Evolutionary conservation across 805 yeast species (phyloP).

Genomic region (Suhomyces xylopsoci): DNA sequence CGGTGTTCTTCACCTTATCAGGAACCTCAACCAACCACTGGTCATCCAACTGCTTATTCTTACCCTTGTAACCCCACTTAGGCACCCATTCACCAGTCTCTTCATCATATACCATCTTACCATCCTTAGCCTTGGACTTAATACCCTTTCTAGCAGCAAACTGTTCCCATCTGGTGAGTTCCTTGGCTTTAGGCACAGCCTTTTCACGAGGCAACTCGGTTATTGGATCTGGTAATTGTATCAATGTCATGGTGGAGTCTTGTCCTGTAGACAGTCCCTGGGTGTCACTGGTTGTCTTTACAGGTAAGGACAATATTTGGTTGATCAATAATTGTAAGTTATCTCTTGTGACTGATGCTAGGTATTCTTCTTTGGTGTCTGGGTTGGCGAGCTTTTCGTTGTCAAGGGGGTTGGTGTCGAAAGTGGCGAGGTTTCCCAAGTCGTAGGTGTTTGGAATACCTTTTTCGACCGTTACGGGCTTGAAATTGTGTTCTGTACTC

Average conservation of each 20-base stretch:
- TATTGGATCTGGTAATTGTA: conserved; percentile 79
- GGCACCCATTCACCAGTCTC: conserved; percentile 93
- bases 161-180: conserved; percentile 93
- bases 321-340: conserved; percentile 88
- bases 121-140: conserved; percentile 82
- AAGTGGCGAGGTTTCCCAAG: conserved; percentile 85
- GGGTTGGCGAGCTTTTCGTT: conserved; percentile 53
- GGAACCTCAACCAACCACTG: conserved; percentile 97
- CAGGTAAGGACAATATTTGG: conserved; percentile 86
- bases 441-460: conserved; percentile 87
- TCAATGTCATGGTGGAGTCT: conserved; percentile 74
- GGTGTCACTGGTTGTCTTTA: conserved; percentile 80
- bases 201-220: conserved; percentile 91
- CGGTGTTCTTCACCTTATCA: conserved; percentile 55
- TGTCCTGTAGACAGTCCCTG: conserved; percentile 56
- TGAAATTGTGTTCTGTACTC: conserved; percentile 28
- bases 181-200: conserved; percentile 88
- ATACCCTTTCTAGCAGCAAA: conserved; percentile 97
- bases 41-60: conserved; percentile 77
- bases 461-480: conserved; percentile 86
- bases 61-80: conserved; percentile 97
- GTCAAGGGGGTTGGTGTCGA: conserved; percentile 86
- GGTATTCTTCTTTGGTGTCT: conserved; percentile 56
- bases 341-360: conserved; percentile 74
- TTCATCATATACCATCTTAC: conserved; percentile 88